Base-by-base conservation (phyloP, 768 basidiomycete species). In the Tulasnella sp. region DNA sequence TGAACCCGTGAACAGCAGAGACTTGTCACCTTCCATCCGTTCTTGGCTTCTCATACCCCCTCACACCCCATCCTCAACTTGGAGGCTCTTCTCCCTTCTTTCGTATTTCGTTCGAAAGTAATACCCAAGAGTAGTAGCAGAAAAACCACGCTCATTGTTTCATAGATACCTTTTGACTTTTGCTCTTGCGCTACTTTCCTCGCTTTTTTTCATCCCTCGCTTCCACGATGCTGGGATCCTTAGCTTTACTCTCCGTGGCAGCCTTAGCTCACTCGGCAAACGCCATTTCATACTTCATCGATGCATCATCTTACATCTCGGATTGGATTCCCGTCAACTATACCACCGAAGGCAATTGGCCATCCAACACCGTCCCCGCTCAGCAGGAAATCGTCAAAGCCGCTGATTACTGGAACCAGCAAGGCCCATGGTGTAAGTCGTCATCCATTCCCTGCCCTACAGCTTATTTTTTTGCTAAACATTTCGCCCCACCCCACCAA, bases 391-490 rank as follows among this genome's bases (percentile, higher is more conserved):
- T 72, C 42, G 49, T 72, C 39, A 40, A 29, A 25, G 77, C 69
- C 25, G 76, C 77, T 9, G 29, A 77, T 2, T 64, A 36, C 36
- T 70, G 42, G 76, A 45, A 39, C 38, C 39, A 22, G 9, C 76
- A 77, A 54, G 77, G 77, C 12, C 77, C 77, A 40, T 77, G 77
- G 77, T 77, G 76, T 77, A 29, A 39, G 76, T 67, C 31, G 45
- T 11, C 34, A 2, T n/a, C 4, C 8, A 67, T 71, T 15, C 70
- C 31, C 17, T 71, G 40, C 15, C 71, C 5, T 6, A n/a, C 15
- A 15, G 39, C 71, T 15, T 39, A 22, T 8, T 52, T 64, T 31
- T 14, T 2, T 64, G n/a, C 3, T 17, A 19, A 3, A 9, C 37
- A 11, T 70, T 70, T 70, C 31, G 76, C 49, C 40, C 52, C 15